Percentiles rank a stretch among this genome's conserved stretches.
These are phyloP conservation scores for Zelopaecilomyces penicillatus DNA, from an alignment of 2,329 filamentous ascomycete genomes.

Conservation along the genomic window DNA sequence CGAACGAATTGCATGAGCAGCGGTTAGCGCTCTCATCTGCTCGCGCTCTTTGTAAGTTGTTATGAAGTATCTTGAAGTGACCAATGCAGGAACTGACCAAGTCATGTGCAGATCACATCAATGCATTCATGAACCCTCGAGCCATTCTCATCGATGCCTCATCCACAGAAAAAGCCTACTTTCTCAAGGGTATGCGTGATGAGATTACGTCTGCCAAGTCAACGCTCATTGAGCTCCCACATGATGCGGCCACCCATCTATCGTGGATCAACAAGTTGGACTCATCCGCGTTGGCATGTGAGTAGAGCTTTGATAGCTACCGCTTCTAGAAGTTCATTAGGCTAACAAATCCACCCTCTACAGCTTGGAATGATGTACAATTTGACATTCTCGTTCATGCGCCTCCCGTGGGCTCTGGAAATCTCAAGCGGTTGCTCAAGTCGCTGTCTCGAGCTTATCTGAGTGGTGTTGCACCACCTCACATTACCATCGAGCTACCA, in stretches of 20 bases:
- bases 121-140: conserved; percentile 68
- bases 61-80: background rate
- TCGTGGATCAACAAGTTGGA: conserved; percentile 76
- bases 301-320: background rate
- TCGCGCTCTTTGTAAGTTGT: conserved; percentile 51
- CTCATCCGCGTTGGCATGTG: conserved; percentile 58
- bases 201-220: conserved; percentile 43
- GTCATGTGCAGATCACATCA: conserved; percentile 46
- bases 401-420: conserved; percentile 59
- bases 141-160: conserved; percentile 65
- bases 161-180: conserved; percentile 57
- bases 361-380: conserved; percentile 68
- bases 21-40: conserved; percentile 59
- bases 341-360: conserved; percentile 1
- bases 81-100: background rate
- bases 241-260: conserved; percentile 51
- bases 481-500: conserved; percentile 79
- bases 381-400: conserved; percentile 83
- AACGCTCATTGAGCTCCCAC: conserved; percentile 69
- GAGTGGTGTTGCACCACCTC: conserved; percentile 57
- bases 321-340: too few species aligned
- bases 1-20: conserved; percentile 57
- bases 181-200: conserved; percentile 51
- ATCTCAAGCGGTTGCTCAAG: conserved; percentile 64
- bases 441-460: conserved; percentile 74